These are phyloP conservation scores for Closterium sp. DNA, from an alignment of 139 green algal genomes.

Conservation along the genomic window DNA sequence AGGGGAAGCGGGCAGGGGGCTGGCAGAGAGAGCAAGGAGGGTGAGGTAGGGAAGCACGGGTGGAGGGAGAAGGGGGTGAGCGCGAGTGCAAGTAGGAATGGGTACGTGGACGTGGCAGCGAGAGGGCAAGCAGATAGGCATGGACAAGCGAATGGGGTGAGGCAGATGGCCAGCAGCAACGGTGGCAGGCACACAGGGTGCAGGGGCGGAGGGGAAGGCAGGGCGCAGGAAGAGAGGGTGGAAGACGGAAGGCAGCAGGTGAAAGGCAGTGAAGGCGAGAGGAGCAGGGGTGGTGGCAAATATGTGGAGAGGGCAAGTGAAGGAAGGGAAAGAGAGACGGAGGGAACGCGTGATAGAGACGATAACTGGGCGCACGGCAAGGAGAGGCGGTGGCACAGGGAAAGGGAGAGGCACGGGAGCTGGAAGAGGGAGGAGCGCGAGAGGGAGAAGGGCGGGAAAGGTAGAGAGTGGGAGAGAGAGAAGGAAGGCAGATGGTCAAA, in stretches of 20 bases:
- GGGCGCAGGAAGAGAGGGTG: background rate
- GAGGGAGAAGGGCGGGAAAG: background rate
- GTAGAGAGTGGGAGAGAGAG: background rate
- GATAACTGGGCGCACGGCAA: background rate
- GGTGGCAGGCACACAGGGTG: background rate
- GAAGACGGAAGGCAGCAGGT: background rate
- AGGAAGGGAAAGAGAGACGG: background rate
- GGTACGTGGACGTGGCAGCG: background rate
- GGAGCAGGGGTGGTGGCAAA: background rate
- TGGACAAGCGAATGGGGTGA: background rate
- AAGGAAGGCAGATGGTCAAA: background rate
- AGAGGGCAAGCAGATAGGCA: background rate
- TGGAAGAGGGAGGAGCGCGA: background rate
- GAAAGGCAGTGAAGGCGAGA: background rate
- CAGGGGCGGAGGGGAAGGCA: background rate
- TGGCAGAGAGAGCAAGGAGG: background rate
- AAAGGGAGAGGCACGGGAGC: background rate
- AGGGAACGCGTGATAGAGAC: background rate
- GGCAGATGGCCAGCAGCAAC: no score
- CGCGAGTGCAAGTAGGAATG: background rate
- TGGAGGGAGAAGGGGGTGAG: background rate
- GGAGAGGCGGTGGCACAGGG: background rate
- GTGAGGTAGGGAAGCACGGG: background rate
- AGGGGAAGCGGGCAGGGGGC: background rate
- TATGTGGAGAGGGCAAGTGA: background rate